Conservation (phyloP, 73 alveolate species). For the Strombidium stylifer region DNA sequence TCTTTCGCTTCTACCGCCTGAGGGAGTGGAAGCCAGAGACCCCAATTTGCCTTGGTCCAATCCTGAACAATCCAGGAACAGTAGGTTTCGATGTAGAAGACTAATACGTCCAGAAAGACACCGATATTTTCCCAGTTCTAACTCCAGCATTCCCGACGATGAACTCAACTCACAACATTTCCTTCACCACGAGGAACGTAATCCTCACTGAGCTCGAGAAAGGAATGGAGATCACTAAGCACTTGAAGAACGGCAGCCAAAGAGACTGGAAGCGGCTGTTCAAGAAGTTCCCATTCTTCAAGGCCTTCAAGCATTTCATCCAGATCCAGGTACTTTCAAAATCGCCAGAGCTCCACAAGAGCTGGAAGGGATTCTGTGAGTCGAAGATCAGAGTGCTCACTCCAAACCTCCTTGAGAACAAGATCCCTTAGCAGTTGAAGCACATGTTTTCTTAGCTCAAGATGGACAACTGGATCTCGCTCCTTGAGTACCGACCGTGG, state of each 20-base stretch:
- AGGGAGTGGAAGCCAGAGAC: constrained; percentile 91
- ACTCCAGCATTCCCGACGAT: constrained; percentile 97
- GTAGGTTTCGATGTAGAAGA: constrained; percentile 6
- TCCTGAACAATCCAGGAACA: neutral
- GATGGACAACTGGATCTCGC: no score
- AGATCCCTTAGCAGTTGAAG: constrained; percentile 3
- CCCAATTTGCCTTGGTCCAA: constrained; percentile 80
- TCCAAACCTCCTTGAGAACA: constrained; percentile 2
- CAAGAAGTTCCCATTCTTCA: constrained; percentile 79
- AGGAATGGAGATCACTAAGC: constrained; percentile 68
- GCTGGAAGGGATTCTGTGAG: constrained; percentile 70
- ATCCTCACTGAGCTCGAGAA: constrained; percentile 78
- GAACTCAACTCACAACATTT: constrained; percentile 88
- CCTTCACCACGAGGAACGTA: constrained; percentile 77
- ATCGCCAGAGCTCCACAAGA: constrained; percentile 40
- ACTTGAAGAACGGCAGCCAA: constrained; percentile 47
- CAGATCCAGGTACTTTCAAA: constrained; percentile 77
- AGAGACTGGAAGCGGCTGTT: constrained; percentile 79
- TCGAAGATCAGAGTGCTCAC: constrained; percentile 38
- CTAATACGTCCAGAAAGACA: constrained; percentile 17
- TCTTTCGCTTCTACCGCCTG: constrained; percentile 77
- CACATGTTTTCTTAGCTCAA: no score
- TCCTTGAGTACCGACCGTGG: constrained; percentile 40
- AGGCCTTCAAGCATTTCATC: constrained; percentile 70
- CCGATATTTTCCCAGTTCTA: constrained; percentile 84